Evolutionary conservation across 352 stramenopile species (phyloP), one percentile per base, ranked within the genome.

Genomic region (Phytopythium litorale): DNA sequence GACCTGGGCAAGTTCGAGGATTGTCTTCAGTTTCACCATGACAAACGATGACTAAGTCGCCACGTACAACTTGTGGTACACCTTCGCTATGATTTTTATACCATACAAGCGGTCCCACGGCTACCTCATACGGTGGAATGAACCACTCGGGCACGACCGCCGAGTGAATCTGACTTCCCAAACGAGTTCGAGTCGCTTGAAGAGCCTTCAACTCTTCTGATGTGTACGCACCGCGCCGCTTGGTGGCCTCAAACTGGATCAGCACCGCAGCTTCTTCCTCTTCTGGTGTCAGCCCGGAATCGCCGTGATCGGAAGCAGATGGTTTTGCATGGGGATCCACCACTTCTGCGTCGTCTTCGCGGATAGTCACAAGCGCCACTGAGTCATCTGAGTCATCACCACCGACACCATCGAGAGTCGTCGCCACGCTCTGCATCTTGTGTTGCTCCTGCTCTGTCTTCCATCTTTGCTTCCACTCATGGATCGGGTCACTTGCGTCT

Each of bases 71-170:
- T n/a, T n/a, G n/a, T n/a, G n/a, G n/a, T n/a, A n/a, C n/a, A n/a
- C n/a, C n/a, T n/a, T n/a, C n/a, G n/a, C n/a, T n/a, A n/a, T n/a
- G n/a, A n/a, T n/a, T n/a, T n/a, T n/a, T n/a, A n/a, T n/a, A n/a
- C n/a, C n/a, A n/a, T n/a, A n/a, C n/a, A n/a, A n/a, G n/a, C n/a
- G n/a, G n/a, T n/a, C n/a, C n/a, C n/a, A n/a, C n/a, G n/a, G n/a
- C n/a, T n/a, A 78, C 64, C 45, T 78, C 70, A 32, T 78, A 71
- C 18, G 62, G 55, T 9, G 70, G 70, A 52, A 78, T 33, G 23
- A 78, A 75, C 70, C 70, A 78, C 21, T 49, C 37, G 11, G 53
- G 53, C 21, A 59, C 35, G 2, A 18, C 16, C 1, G 46, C 51
- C n/a, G 21, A 51, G 21, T 9, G 21, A 5, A 19, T 51, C 15